These are phyloP conservation scores for Penicillium soppii DNA, from an alignment of 495 filamentous ascomycete species.

Conservation along the genomic window DNA sequence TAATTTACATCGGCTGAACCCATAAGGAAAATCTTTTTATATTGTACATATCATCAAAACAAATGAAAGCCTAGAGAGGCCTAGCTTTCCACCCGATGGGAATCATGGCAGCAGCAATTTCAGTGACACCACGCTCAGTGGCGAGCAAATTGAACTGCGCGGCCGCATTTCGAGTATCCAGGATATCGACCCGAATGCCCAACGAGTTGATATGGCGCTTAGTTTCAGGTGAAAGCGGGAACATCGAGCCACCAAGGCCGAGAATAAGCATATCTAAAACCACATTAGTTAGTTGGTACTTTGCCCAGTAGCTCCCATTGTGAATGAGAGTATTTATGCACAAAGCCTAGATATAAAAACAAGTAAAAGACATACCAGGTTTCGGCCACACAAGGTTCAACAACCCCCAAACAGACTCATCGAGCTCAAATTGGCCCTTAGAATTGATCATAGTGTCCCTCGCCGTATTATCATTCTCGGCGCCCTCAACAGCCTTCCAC, in stretches of 20 bases:
- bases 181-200: slow-evolving; percentile 83
- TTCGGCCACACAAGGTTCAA: slow-evolving; percentile 83
- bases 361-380: slow-evolving; percentile 63
- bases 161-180: slow-evolving; percentile 92
- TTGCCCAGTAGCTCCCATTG: not conserved
- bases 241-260: slow-evolving; percentile 72
- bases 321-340: not conserved
- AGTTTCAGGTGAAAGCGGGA: slow-evolving; percentile 73
- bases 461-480: slow-evolving; percentile 25
- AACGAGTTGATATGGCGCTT: slow-evolving; percentile 68
- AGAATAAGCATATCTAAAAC: slow-evolving; percentile 82
- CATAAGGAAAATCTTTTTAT: not conserved
- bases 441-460: slow-evolving; percentile 59
- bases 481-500: slow-evolving; percentile 51
- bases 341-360: slow-evolving; percentile 2
- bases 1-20: not conserved
- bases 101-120: slow-evolving; percentile 86
- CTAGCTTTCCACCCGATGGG: slow-evolving; percentile 77
- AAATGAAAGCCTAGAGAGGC: slow-evolving; percentile 10
- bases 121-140: slow-evolving; percentile 74
- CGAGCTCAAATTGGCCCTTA: slow-evolving; percentile 80
- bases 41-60: not conserved
- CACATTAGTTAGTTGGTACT: slow-evolving; percentile 15
- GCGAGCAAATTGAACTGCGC: slow-evolving; percentile 86
- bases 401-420: slow-evolving; percentile 68